These are phyloP conservation scores for Fagus crenata DNA, from an alignment of 306 rosid species.

Conservation along the genomic window DNA sequence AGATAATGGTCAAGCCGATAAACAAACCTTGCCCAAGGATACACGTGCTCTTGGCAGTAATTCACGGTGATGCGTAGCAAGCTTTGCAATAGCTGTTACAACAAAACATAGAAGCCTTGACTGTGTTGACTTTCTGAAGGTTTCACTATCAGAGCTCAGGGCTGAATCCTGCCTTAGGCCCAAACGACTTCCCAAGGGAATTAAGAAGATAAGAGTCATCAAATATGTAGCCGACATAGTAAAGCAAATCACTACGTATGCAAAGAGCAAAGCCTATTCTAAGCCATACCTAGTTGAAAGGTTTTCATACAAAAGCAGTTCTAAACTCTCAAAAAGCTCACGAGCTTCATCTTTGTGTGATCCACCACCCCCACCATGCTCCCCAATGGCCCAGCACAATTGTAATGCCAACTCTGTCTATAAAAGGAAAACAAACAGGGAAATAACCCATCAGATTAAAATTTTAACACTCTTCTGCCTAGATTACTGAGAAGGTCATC, in stretches of 20 bases:
- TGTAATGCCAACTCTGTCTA: conserved; percentile 94
- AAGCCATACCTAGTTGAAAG: conserved; percentile 77
- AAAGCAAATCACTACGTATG: conserved; percentile 20
- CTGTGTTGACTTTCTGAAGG: conserved; percentile 72
- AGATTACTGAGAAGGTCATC: conserved; percentile 20
- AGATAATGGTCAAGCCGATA: not conserved
- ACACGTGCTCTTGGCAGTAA: conserved; percentile 88
- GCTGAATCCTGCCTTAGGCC: conserved; percentile 69
- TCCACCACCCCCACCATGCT: conserved; percentile 93
- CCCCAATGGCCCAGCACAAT: conserved; percentile 98
- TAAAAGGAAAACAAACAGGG: conserved; percentile 27
- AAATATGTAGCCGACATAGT: conserved; percentile 17
- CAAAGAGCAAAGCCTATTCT: conserved; percentile 16
- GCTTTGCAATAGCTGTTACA: conserved; percentile 93
- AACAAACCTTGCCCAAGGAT: conserved; percentile 84
- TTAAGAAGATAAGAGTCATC: conserved; percentile 21
- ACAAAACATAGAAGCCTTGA: conserved; percentile 94
- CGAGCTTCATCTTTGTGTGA: conserved; percentile 96
- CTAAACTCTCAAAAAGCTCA: conserved; percentile 96
- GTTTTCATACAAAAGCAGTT: conserved; percentile 88
- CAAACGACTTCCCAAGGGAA: conserved; percentile 60
- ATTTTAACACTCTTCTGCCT: conserved; percentile 11
- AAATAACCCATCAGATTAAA: conserved; percentile 25
- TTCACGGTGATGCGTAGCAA: conserved; percentile 87
- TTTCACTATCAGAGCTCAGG: conserved; percentile 47